These are phyloP conservation scores for Diaporthe velutina DNA, from an alignment of 2,329 filamentous ascomycete species.

Conservation along the genomic window DNA sequence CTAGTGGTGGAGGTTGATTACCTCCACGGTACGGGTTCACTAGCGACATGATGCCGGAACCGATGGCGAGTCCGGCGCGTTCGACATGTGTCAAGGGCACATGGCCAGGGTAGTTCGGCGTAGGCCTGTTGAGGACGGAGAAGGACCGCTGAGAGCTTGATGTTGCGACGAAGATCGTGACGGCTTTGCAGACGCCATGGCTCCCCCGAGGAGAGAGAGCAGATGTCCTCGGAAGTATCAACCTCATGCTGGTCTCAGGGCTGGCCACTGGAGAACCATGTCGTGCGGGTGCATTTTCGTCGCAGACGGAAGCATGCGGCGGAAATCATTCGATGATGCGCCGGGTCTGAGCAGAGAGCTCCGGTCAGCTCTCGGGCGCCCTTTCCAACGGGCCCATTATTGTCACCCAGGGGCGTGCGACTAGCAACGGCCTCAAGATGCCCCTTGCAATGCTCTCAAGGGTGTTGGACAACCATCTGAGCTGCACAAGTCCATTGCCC, in stretches of 20 bases:
- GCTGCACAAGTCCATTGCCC: neutral
- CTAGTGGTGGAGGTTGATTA: constrained; percentile 49
- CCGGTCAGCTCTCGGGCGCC: constrained; percentile 18
- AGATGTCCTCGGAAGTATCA: constrained; percentile 30
- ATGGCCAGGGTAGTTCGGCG: constrained; percentile 91
- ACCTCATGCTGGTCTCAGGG: constrained; percentile 33
- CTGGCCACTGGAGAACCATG: constrained; percentile 28
- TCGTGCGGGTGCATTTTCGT: constrained; percentile 15
- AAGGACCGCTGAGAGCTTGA: constrained; percentile 60
- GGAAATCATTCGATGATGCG: constrained; percentile 36
- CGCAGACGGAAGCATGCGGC: neutral
- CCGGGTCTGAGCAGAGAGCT: constrained; percentile 26
- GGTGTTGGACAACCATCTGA: neutral
- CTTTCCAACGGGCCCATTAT: neutral
- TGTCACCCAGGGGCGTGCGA: neutral
- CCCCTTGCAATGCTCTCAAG: neutral
- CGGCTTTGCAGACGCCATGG: constrained; percentile 13
- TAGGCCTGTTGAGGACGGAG: constrained; percentile 86
- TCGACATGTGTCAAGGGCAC: constrained; percentile 87
- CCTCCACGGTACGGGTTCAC: constrained; percentile 85
- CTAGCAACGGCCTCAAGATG: neutral
- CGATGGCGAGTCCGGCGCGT: constrained; percentile 77
- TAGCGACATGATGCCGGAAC: constrained; percentile 73
- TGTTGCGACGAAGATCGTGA: neutral
- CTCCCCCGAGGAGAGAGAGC: constrained; percentile 23